Percentiles rank a stretch among this genome's conserved stretches.
phyloP scores from a whole-genome alignment of 352 stramenopile species.

The Phytophthora boehmeriae region DNA sequence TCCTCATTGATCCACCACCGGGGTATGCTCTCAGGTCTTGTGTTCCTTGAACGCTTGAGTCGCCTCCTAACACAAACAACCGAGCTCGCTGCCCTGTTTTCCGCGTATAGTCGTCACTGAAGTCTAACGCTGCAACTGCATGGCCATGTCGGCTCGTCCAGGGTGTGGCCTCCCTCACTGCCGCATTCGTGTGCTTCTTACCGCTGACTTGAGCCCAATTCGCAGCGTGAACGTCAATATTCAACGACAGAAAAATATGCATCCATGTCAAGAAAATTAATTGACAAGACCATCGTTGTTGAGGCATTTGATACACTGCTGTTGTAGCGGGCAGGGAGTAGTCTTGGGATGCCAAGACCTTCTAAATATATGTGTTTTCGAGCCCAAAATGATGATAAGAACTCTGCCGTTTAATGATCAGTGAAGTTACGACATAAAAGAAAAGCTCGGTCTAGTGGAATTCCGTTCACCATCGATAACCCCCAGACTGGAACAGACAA shows the following conservation, averaged over 20 bases:
- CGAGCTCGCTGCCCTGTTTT: constrained; percentile 55
- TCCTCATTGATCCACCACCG: constrained; percentile 60
- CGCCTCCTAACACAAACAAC: constrained; percentile 73
- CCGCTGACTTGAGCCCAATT: constrained; percentile 83
- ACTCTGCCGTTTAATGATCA: no score
- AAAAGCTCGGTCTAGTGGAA: no score
- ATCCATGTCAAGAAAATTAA: constrained; percentile 6
- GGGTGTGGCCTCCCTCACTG: constrained; percentile 51
- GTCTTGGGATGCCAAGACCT: no score
- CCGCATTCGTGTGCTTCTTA: constrained; percentile 58
- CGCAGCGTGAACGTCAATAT: constrained; percentile 13
- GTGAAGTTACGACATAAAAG: no score
- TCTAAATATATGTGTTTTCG: no score
- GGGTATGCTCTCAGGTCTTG: constrained; percentile 79
- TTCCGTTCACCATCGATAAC: no score
- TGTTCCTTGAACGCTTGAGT: constrained; percentile 68
- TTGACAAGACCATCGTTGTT: constrained; percentile 5
- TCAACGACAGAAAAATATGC: constrained; percentile 7
- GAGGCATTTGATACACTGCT: constrained; percentile 9
- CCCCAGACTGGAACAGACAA: no score
- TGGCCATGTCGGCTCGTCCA: constrained; percentile 75
- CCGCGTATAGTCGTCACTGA: constrained; percentile 48
- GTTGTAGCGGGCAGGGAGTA: no score
- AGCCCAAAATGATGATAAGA: no score
- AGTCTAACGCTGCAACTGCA: constrained; percentile 62